Conservation (phyloP, 2,329 filamentous ascomycete genomes). For the Venturia aucupariae region DNA sequence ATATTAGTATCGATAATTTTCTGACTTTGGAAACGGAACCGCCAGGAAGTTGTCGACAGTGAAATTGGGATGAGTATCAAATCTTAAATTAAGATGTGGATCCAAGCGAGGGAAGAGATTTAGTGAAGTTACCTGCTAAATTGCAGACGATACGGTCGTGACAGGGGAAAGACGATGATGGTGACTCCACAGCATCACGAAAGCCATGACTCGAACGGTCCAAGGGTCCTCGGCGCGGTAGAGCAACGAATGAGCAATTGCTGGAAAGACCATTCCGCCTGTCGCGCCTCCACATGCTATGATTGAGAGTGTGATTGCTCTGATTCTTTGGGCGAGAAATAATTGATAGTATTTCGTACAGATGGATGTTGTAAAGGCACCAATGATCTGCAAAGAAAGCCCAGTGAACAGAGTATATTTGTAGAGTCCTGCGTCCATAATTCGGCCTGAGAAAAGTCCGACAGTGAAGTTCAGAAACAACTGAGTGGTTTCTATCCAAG, state of each 20-base stretch:
- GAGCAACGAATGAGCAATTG: conserved; percentile 17
- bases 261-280: conserved; percentile 23
- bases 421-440: conserved; percentile 41
- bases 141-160: too few species aligned
- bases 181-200: conserved; percentile 18
- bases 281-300: conserved; percentile 34
- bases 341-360: conserved; percentile 18
- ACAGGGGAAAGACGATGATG: conserved; percentile 28
- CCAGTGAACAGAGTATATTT: conserved; percentile 28
- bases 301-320: conserved; percentile 30
- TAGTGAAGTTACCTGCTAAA: too few species aligned
- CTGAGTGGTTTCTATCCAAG: conserved; percentile 42
- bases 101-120: too few species aligned
- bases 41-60: too few species aligned
- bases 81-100: too few species aligned
- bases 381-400: conserved; percentile 4
- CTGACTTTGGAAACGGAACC: too few species aligned
- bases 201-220: conserved; percentile 22
- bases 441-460: conserved; percentile 39
- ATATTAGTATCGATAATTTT: too few species aligned
- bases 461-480: conserved; percentile 37
- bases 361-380: conserved; percentile 15
- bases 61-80: too few species aligned
- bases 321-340: conserved; percentile 37
- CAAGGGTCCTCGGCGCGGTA: conserved; percentile 24